Percentiles rank a stretch among this genome's conserved stretches.
These are phyloP conservation scores for Cudoniella acicularis DNA, from an alignment of 495 filamentous ascomycete species.

Conservation along the genomic window DNA sequence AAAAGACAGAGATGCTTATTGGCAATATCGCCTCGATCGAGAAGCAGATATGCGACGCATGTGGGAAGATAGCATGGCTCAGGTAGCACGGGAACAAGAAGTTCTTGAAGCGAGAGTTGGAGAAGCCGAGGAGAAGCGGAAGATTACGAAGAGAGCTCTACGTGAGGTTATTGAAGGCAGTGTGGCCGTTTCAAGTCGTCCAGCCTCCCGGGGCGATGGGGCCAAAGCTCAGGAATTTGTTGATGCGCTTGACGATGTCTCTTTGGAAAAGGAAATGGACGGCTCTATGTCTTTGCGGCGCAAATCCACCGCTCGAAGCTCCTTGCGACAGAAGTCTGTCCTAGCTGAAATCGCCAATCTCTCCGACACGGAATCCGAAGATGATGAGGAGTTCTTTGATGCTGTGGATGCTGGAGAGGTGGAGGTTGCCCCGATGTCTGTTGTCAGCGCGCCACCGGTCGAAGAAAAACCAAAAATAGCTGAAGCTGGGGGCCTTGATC, in stretches of 20 bases:
- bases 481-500: constrained; percentile 51
- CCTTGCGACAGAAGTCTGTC: constrained; percentile 51
- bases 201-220: constrained; percentile 30
- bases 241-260: constrained; percentile 32
- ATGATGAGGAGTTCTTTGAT: constrained; percentile 95
- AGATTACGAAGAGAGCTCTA: constrained; percentile 82
- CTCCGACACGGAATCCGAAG: constrained; percentile 76
- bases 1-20: constrained; percentile 88
- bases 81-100: constrained; percentile 89
- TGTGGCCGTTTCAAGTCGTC: constrained; percentile 41
- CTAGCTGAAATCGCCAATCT: constrained; percentile 59
- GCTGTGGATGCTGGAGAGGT: constrained; percentile 92
- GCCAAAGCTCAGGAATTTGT: constrained; percentile 22
- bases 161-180: constrained; percentile 76
- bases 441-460: constrained; percentile 39
- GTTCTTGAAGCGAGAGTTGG: constrained; percentile 80
- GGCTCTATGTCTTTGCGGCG: constrained; percentile 28
- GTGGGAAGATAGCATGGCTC: constrained; percentile 99
- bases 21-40: constrained; percentile 89
- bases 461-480: constrained; percentile 36
- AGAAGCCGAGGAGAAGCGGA: constrained; percentile 86
- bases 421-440: constrained; percentile 58
- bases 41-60: constrained; percentile 84
- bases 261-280: constrained; percentile 20
- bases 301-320: constrained; percentile 41